Conservation (phyloP, 805 yeast genomes). For the Ogataea zsoltii region DNA sequence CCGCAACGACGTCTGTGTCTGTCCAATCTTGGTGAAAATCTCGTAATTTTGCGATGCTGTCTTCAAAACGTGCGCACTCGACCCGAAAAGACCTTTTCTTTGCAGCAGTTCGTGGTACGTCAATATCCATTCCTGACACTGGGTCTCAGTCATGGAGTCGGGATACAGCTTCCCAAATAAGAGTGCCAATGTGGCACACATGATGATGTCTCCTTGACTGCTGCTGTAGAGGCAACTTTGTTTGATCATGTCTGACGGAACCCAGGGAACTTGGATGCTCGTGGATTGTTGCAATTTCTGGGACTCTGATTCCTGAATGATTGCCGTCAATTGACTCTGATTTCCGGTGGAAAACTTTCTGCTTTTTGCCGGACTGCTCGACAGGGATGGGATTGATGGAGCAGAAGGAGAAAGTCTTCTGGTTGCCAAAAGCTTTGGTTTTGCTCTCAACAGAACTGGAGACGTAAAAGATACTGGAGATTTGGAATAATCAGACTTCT, state of each 20-base stretch:
- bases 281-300: neutral
- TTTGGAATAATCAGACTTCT: constrained; percentile 24
- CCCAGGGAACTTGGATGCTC: constrained; percentile 52
- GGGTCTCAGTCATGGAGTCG: constrained; percentile 25
- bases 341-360: constrained; percentile 25
- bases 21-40: constrained; percentile 36
- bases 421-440: constrained; percentile 11
- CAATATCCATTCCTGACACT: constrained; percentile 56
- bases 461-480: constrained; percentile 25
- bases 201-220: constrained; percentile 62
- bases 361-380: constrained; percentile 15
- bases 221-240: constrained; percentile 56
- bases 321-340: constrained; percentile 33
- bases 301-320: constrained; percentile 18
- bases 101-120: constrained; percentile 56
- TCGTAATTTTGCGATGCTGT: constrained; percentile 33
- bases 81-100: constrained; percentile 50
- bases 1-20: constrained; percentile 44
- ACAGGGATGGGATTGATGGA: constrained; percentile 9
- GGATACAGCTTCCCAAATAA: constrained; percentile 49
- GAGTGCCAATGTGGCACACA: constrained; percentile 57
- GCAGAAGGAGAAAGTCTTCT: constrained; percentile 14
- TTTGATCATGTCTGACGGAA: constrained; percentile 47
- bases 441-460: constrained; percentile 9
- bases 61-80: constrained; percentile 58